Evolutionary conservation across 495 filamentous ascomycete genomes (phyloP).

Genomic region (Beverwykella pulmonaria): DNA sequence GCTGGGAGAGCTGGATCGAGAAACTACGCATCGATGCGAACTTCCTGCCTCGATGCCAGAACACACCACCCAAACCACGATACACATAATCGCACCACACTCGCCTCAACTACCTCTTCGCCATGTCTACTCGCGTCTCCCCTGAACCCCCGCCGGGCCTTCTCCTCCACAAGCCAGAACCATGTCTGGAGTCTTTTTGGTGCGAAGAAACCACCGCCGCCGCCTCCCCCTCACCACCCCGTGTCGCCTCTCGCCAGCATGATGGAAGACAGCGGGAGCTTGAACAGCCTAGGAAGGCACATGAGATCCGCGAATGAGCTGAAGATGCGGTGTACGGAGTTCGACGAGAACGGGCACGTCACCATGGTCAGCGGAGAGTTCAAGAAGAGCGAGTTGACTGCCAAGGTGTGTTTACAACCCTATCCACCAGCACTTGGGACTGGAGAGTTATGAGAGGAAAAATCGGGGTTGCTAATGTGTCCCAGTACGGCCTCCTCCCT

Average conservation of each 20-base stretch:
- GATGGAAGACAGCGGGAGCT: constrained; percentile 46
- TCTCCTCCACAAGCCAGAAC: constrained; percentile 27
- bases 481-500: constrained; percentile 88
- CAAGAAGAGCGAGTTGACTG: constrained; percentile 93
- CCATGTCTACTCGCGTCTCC: not conserved
- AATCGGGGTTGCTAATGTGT: constrained; percentile 21
- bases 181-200: constrained; percentile 25
- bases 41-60: not conserved
- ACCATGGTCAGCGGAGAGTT: constrained; percentile 95
- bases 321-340: constrained; percentile 87
- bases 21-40: not conserved
- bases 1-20: not conserved
- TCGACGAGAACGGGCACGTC: constrained; percentile 90
- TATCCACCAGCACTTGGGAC: not conserved
- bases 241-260: constrained; percentile 52
- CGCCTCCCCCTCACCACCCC: constrained; percentile 30
- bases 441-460: not conserved
- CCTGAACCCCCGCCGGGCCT: constrained; percentile 8
- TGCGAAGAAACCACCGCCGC: constrained; percentile 7
- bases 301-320: constrained; percentile 79
- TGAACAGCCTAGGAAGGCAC: constrained; percentile 56
- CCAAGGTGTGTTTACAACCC: constrained; percentile 66
- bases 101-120: not conserved
- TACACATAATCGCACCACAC: not conserved
- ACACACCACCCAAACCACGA: not conserved